A percentile compares a stretch with the other conserved stretches of the same genome.
Conservation (phyloP, 352 stramenopile species). For the Globisporangium spiculum region DNA sequence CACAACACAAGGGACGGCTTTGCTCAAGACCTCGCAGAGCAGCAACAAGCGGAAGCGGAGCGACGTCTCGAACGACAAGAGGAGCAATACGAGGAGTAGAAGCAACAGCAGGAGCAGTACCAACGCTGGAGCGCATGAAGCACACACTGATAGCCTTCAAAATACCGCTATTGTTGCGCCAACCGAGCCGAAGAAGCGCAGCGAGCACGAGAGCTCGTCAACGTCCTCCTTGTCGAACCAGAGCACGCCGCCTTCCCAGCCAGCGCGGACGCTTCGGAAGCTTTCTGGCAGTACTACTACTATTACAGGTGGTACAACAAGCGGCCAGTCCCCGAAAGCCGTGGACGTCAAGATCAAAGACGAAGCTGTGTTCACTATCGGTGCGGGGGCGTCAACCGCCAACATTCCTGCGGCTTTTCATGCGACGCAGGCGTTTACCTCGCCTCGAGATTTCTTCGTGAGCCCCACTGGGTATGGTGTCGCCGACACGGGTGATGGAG, state of each 20-base stretch:
- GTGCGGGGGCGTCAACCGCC: slow-evolving; percentile 9
- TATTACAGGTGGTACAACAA: neutral
- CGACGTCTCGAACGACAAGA: neutral
- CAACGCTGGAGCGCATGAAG: too few species aligned
- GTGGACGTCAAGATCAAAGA: slow-evolving; percentile 2
- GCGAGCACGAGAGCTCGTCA: neutral
- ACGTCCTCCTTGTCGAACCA: neutral
- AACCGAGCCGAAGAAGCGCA: neutral
- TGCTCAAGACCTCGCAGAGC: neutral
- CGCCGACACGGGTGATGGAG: slow-evolving; percentile 16
- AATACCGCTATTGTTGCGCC: neutral
- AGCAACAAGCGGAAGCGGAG: slow-evolving; percentile 10
- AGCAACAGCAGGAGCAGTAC: neutral
- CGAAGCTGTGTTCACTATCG: neutral
- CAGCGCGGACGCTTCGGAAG: neutral
- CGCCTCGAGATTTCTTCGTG: slow-evolving; percentile 48
- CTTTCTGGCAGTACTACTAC: neutral
- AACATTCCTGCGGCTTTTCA: slow-evolving; percentile 28
- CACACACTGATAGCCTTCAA: too few species aligned
- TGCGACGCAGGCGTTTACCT: slow-evolving; percentile 40
- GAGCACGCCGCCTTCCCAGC: neutral
- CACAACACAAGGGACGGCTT: neutral
- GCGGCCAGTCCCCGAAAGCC: neutral
- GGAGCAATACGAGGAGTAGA: neutral
- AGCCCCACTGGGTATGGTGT: neutral